phyloP scores from a whole-genome alignment of 805 yeast species.

The Tetrapisispora taiwanensis region DNA sequence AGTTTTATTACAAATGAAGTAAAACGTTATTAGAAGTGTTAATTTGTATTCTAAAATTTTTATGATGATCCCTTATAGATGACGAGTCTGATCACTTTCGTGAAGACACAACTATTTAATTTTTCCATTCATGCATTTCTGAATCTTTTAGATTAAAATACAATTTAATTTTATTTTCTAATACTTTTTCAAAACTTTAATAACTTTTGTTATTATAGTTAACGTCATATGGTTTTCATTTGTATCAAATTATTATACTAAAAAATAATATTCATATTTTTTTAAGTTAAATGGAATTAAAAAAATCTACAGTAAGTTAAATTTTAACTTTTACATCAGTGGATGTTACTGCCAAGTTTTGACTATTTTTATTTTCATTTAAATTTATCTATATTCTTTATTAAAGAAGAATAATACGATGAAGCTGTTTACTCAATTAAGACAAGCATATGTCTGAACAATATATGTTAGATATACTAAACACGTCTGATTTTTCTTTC shows the following conservation, averaged over 20 bases:
- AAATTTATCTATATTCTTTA: too few species aligned
- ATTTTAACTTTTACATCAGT: conserved; percentile 1
- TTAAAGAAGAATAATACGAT: conserved; percentile 36
- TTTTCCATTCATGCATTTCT: conserved; percentile 95
- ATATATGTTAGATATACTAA: not conserved
- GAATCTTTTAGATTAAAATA: conserved; percentile 21
- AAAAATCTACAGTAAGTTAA: conserved; percentile 11
- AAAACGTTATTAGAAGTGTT: too few species aligned
- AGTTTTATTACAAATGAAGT: too few species aligned
- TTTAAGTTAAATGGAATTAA: not conserved
- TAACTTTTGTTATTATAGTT: too few species aligned
- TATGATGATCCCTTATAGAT: conserved; percentile 59
- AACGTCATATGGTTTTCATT: too few species aligned
- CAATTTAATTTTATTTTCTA: not conserved
- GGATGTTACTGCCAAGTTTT: conserved; percentile 3
- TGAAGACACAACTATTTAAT: conserved; percentile 71
- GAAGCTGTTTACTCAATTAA: conserved; percentile 42
- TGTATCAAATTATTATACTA: not conserved
- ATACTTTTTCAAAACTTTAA: not conserved
- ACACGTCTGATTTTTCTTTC: conserved; percentile 40
- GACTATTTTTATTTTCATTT: not conserved
- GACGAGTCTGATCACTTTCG: conserved; percentile 97
- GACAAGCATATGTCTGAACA: conserved; percentile 90
- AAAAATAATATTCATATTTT: not conserved
- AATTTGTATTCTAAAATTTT: conserved; percentile 4